Evolutionary conservation across 148 eudicot species (phyloP), one percentile per base, ranked within the genome.

Genomic region (Linanthus parryae): DNA sequence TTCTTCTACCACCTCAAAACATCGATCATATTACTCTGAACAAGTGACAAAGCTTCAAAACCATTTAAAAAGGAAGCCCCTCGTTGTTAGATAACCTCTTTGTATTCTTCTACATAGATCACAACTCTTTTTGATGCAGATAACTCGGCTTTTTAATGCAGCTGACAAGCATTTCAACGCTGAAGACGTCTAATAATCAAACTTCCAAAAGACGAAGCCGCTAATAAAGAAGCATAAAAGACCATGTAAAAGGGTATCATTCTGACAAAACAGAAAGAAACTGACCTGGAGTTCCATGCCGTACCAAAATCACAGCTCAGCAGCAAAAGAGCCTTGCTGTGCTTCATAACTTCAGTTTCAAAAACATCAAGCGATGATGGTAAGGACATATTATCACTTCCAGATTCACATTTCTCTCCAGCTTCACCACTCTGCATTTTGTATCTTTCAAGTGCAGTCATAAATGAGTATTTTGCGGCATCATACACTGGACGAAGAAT

Each of bases 231-330:
- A 7, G 18, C n/a, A 47, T 20, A 16, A 41, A 12, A 26, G 17
- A 11, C 25, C 17, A 25, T 18, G 13, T 9, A 11, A 23, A 42
- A 33, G 22, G 43, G 27, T 18, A 5, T n/a, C 13, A 22, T 4
- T 20, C 35, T 36, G 11, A 37, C 4, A 47, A 17, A 39, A 17
- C 4, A 8, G 35, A 29, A 33, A 40, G 34, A 52, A 43, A 45
- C 57, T 20, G 44, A 89, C 95, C 97, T 86, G 70, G 75, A 71
- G 75, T 91, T 86, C 97, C 97, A 91, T 3, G 86, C 92, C 27
- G 89, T 91, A 54, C 88, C 89, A 69, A 80, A 86, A 73, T 91
- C 92, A 67, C 74, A 74, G 63, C 94, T 83, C 33, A 91, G 57
- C 71, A 91, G 52, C 69, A 86, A 57, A 59, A 91, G 77, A 72